phyloP scores from a whole-genome alignment of 1,284 basidiomycete species.

The Ustilago lituana region DNA sequence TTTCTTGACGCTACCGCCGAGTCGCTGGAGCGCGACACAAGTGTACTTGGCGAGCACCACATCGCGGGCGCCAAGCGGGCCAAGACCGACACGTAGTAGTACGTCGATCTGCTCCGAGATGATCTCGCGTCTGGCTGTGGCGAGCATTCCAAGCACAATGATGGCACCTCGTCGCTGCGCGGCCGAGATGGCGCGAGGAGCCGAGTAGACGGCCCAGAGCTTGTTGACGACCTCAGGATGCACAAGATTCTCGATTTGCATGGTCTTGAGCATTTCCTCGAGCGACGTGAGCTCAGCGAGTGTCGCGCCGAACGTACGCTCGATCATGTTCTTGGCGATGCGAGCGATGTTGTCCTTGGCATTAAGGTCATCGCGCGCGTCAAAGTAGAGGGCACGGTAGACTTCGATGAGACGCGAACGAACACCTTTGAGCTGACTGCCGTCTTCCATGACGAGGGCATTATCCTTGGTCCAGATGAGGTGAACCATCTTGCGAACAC shows the following conservation, averaged over 20 bases:
- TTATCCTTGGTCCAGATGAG: conserved; percentile 98
- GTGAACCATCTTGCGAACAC: conserved; percentile 95
- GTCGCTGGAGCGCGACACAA: conserved; percentile 87
- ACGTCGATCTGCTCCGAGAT: conserved; percentile 87
- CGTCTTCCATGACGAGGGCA: conserved; percentile 78
- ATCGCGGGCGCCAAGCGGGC: conserved; percentile 77
- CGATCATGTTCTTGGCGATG: conserved; percentile 97
- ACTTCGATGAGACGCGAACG: conserved; percentile 87
- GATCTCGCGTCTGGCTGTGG: conserved; percentile 82
- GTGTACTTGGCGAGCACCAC: conserved; percentile 90
- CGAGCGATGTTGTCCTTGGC: conserved; percentile 87
- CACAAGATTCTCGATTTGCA: conserved; percentile 85
- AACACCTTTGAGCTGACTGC: conserved; percentile 87
- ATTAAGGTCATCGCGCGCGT: conserved; percentile 70
- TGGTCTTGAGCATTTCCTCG: conserved; percentile 93
- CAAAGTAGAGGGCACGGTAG: conserved; percentile 89
- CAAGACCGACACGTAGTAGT: conserved; percentile 88
- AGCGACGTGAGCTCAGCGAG: conserved; percentile 94
- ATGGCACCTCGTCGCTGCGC: conserved; percentile 90
- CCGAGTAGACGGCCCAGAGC: conserved; percentile 88
- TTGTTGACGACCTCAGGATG: conserved; percentile 85
- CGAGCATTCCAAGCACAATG: conserved; percentile 94
- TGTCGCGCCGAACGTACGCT: conserved; percentile 73
- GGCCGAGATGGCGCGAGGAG: conserved; percentile 71
- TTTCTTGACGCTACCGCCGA: conserved; percentile 95